Evolutionary conservation across 192 early-diverging fungal species (phyloP).

Genomic region (Lunasporangiospora selenospora): DNA sequence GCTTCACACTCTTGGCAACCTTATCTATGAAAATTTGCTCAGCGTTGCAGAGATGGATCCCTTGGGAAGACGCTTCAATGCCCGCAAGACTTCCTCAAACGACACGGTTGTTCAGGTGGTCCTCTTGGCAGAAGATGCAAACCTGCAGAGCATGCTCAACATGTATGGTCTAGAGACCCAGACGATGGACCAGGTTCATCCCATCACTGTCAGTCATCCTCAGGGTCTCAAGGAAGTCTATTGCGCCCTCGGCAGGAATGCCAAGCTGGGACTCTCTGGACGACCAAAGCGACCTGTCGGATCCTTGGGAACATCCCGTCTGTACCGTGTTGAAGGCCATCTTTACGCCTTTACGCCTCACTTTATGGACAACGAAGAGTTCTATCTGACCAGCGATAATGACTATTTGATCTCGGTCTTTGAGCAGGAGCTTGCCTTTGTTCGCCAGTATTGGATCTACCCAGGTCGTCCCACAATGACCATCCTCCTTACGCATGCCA

Average conservation of each 20-base stretch:
- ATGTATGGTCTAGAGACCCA: conserved; percentile 85
- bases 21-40: conserved; percentile 80
- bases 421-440: conserved; percentile 78
- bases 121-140: conserved; percentile 73
- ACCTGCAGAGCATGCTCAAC: conserved; percentile 71
- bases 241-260: conserved; percentile 71
- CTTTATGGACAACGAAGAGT: conserved; percentile 88
- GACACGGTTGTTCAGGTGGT: conserved; percentile 82
- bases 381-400: conserved; percentile 87
- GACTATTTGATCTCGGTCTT: conserved; percentile 81
- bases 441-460: conserved; percentile 73
- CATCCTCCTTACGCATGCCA: conserved; percentile 76
- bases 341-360: conserved; percentile 86
- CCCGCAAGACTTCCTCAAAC: conserved; percentile 53
- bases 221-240: conserved; percentile 82
- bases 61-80: conserved; percentile 72
- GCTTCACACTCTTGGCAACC: conserved; percentile 75
- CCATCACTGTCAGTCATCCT: conserved; percentile 75
- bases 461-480: conserved; percentile 82
- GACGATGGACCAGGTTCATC: conserved; percentile 70
- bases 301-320: conserved; percentile 76
- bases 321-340: conserved; percentile 84
- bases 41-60: conserved; percentile 85
- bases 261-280: conserved; percentile 79
- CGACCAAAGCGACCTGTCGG: conserved; percentile 81